Evolutionary conservation across 495 filamentous ascomycete species (phyloP).

Genomic region (Neurospora intermedia): DNA sequence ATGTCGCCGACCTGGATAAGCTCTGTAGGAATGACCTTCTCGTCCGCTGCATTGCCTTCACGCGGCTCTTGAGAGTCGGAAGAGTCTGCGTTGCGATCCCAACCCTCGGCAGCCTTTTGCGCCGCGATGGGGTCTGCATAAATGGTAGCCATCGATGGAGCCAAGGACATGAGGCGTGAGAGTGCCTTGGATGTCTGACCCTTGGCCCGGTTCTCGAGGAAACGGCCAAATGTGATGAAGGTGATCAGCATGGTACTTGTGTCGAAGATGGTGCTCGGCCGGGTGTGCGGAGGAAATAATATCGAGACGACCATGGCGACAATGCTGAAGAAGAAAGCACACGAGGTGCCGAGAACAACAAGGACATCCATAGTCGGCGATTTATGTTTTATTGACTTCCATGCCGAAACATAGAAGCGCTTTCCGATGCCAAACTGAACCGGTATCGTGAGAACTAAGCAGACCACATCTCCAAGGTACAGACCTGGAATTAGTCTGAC

Average conservation of each 20-base stretch:
- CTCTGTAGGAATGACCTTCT: slow-evolving; percentile 81
- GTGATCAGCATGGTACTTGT: slow-evolving; percentile 98
- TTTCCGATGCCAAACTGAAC: slow-evolving; percentile 95
- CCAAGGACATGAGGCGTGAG: slow-evolving; percentile 88
- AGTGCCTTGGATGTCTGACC: slow-evolving; percentile 93
- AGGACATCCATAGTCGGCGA: slow-evolving; percentile 97
- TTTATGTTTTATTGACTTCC: slow-evolving; percentile 75
- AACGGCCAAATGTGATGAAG: slow-evolving; percentile 86
- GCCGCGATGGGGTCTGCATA: slow-evolving; percentile 95
- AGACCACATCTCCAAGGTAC: slow-evolving; percentile 79
- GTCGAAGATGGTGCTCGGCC: slow-evolving; percentile 85
- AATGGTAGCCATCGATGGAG: slow-evolving; percentile 94
- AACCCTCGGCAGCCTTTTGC: slow-evolving; percentile 75
- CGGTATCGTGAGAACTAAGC: slow-evolving; percentile 73
- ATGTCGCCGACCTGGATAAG: slow-evolving; percentile 91
- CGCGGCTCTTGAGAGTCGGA: slow-evolving; percentile 34
- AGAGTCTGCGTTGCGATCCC: slow-evolving; percentile 37
- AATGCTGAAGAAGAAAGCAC: slow-evolving; percentile 96
- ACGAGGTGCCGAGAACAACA: slow-evolving; percentile 85
- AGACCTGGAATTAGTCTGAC: slow-evolving; percentile 58
- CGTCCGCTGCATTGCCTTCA: slow-evolving; percentile 54
- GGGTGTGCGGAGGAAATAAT: slow-evolving; percentile 53
- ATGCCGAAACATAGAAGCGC: slow-evolving; percentile 87
- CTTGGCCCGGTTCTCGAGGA: slow-evolving; percentile 90
- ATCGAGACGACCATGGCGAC: slow-evolving; percentile 80